Conservation (phyloP, 495 filamentous ascomycete species). For the Diplogelasinospora grovesii region DNA sequence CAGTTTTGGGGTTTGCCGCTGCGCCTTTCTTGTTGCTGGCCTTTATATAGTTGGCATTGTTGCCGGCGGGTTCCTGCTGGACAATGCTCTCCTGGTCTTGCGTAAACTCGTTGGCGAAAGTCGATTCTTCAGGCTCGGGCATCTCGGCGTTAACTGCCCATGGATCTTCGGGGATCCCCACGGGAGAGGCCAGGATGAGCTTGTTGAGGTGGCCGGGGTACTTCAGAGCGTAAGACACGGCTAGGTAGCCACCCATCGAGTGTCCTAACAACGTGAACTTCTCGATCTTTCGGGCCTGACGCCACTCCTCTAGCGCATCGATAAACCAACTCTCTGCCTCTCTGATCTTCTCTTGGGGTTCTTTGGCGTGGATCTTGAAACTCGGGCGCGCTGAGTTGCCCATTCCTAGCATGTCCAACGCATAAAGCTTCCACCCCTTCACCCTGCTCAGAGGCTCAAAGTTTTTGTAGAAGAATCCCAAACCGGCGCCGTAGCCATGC, state of each 20-base stretch:
- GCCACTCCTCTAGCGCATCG: constrained; percentile 94
- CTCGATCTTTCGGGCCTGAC: constrained; percentile 78
- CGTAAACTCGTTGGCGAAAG: constrained; percentile 63
- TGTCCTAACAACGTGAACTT: constrained; percentile 90
- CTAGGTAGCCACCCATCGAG: constrained; percentile 89
- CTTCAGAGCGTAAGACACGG: constrained; percentile 89
- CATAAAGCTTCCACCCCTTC: constrained; percentile 82
- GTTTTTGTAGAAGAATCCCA: constrained; percentile 97
- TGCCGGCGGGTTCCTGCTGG: constrained; percentile 15
- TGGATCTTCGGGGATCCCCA: constrained; percentile 92
- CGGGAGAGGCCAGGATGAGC: constrained; percentile 87
- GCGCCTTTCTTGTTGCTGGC: constrained; percentile 22
- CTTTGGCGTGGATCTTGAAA: constrained; percentile 78
- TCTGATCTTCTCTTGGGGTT: constrained; percentile 69
- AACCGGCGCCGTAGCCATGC: constrained; percentile 90
- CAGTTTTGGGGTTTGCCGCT: constrained; percentile 14
- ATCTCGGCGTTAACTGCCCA: constrained; percentile 78
- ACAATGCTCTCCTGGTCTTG: constrained; percentile 63
- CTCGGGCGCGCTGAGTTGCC: constrained; percentile 78
- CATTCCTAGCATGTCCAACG: constrained; percentile 91
- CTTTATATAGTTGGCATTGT: constrained; percentile 11
- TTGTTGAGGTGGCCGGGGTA: constrained; percentile 93
- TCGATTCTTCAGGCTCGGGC: constrained; percentile 66
- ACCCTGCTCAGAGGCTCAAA: constrained; percentile 77
- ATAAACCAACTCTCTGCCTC: constrained; percentile 97